Base-by-base conservation (phyloP, 805 yeast species). In the Suhomyces sp. region DNA sequence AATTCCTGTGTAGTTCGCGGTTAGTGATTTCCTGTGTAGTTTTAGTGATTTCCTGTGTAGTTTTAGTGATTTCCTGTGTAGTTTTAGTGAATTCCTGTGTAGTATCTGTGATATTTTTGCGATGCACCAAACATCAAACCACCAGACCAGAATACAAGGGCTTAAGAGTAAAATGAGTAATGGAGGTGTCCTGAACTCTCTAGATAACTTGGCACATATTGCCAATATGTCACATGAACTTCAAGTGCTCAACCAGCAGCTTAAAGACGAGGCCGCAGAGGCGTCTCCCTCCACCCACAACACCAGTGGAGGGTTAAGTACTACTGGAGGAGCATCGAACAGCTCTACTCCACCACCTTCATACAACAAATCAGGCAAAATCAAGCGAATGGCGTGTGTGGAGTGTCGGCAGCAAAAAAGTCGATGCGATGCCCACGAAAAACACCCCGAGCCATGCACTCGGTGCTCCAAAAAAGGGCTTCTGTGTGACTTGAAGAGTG, bases 321-420 rank as follows among this genome's bases (percentile, higher is more conserved):
- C 41, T 4, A 37, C 20, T 12, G 27, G 22, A 10, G 20, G 19
- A 5, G 39, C 20, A 1, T 43, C 47, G 21, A 43, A 43, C 46
- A 37, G 33, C 37, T 39, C 45, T 7, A 40, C 52, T 7, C 45
- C 54, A 3, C 51, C 54, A 10, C 54, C 51, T 5, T 13, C 15
- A 19, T 43, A 24, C 57, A 52, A 47, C 53, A 60, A 53, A 33
- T 21, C 49, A 6, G 46, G 58, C 2, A 68, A 60, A 48, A 59
- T 66, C 39, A 86, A 84, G 65, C 77, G 83, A 51, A 82, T 91
- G 65, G 98, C 98, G 0, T 94, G 99, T 73, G 90, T 89, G 1
- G 97, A 93, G 62, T 94, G 99, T 65, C 81, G 98, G 12, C 98
- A 94, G 68, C 99, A 93, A 66, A 94, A 94, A 69, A 86, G 91